Evolutionary conservation across 1,284 basidiomycete species (phyloP).

Genomic region (Trichosporon inkin): DNA sequence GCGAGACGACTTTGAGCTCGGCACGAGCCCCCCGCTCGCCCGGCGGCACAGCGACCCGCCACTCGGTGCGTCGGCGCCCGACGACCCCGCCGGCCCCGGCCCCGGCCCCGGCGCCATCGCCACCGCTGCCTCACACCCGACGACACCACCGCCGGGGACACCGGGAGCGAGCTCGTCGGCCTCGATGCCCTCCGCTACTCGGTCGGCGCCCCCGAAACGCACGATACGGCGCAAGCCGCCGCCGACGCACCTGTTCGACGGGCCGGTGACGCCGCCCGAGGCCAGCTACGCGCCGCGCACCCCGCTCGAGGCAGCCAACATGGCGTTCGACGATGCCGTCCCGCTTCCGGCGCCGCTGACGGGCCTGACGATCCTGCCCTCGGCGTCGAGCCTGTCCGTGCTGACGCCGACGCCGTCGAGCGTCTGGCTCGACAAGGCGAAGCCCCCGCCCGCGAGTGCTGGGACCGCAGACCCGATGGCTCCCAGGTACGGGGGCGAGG

Average conservation of each 20-base stretch:
- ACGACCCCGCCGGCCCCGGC: no score
- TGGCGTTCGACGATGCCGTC: not conserved
- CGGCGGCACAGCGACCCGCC: conserved; percentile 1
- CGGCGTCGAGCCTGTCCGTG: not conserved
- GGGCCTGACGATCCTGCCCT: not conserved
- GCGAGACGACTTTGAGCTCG: conserved; percentile 1
- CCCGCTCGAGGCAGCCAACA: not conserved
- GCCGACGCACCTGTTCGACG: conserved; percentile 5
- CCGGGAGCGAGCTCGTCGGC: not conserved
- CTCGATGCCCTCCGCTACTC: no score
- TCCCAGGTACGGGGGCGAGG: no score
- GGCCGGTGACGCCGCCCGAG: conserved; percentile 4
- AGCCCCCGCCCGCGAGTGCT: no score
- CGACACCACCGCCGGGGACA: not conserved
- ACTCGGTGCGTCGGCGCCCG: not conserved
- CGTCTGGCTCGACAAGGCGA: not conserved
- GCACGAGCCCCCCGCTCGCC: not conserved
- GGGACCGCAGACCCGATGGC: no score
- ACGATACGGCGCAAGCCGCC: conserved; percentile 1
- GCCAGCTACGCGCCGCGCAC: conserved; percentile 1
- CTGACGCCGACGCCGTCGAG: not conserved
- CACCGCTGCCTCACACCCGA: not conserved
- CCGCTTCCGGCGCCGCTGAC: not conserved
- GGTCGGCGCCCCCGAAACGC: no score
- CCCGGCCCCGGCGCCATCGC: not conserved